These are phyloP conservation scores for Dalbergia cochinchinensis DNA, from an alignment of 306 rosid species.

Conservation along the genomic window DNA sequence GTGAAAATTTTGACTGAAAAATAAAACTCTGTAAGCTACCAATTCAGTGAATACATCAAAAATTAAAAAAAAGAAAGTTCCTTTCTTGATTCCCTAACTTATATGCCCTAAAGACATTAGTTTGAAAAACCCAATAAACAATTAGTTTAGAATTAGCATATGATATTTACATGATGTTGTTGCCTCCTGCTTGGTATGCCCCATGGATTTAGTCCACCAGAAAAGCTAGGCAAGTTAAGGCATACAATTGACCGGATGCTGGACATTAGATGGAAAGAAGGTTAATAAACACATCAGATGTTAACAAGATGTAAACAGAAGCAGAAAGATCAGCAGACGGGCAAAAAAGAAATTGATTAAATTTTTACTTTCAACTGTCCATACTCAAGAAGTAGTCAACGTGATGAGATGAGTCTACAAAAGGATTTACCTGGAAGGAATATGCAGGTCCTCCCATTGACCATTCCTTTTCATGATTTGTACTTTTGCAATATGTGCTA, in stretches of 20 bases:
- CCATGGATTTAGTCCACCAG: constrained; percentile 99
- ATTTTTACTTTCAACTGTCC: constrained; percentile 18
- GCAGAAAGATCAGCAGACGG: constrained; percentile 21
- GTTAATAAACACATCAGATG: constrained; percentile 37
- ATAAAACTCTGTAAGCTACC: neutral
- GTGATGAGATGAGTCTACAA: neutral
- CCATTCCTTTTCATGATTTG: constrained; percentile 67
- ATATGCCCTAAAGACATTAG: neutral
- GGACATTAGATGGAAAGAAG: constrained; percentile 41
- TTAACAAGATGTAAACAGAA: constrained; percentile 31
- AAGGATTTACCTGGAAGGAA: constrained; percentile 72
- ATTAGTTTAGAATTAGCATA: constrained; percentile 7
- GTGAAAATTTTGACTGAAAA: neutral
- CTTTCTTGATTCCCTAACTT: too few relatives aligned
- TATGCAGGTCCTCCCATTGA: constrained; percentile 74
- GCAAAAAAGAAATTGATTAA: neutral
- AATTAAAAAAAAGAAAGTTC: neutral
- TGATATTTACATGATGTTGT: constrained; percentile 57
- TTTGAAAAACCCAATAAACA: neutral
- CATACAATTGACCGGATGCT: constrained; percentile 94
- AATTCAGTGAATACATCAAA: neutral
- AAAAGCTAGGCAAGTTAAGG: constrained; percentile 97
- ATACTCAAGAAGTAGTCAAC: constrained; percentile 20
- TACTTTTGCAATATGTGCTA: constrained; percentile 84
- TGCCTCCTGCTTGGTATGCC: constrained; percentile 73